Evolutionary conservation across 257 asterid genomes (phyloP).

Genomic region (Haberlea rhodopensis): DNA sequence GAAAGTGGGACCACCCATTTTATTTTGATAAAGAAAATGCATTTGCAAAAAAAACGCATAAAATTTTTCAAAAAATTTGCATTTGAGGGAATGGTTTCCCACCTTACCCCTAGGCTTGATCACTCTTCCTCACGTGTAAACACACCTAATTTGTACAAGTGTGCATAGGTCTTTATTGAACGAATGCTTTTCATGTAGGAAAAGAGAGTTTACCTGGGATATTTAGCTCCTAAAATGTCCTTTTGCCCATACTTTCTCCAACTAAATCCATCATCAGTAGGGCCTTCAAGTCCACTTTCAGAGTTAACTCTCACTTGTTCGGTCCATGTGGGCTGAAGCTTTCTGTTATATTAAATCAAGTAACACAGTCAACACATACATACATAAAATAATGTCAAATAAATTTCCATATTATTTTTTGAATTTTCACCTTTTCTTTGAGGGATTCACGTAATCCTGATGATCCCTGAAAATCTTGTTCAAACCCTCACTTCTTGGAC

Average conservation of each 20-base stretch:
- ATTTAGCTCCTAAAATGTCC: conserved; percentile 54
- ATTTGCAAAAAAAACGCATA: no score
- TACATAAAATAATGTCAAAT: not conserved
- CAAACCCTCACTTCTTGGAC: conserved; percentile 48
- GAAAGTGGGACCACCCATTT: no score
- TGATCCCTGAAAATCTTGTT: conserved; percentile 36
- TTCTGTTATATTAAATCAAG: conserved; percentile 45
- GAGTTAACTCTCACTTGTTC: conserved; percentile 62
- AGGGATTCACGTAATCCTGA: conserved; percentile 30
- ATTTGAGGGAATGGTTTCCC: no score
- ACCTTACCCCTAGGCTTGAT: not conserved
- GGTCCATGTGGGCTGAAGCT: conserved; percentile 68
- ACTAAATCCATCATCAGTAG: conserved; percentile 71
- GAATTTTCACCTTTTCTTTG: conserved; percentile 66
- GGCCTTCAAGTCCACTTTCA: conserved; percentile 72
- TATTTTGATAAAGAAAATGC: no score
- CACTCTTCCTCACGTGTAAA: not conserved
- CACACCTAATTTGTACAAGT: no score
- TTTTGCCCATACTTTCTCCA: conserved; percentile 84
- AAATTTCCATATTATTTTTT: not conserved
- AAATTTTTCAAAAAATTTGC: no score
- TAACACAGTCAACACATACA: conserved; percentile 7
- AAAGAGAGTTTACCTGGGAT: conserved; percentile 39
- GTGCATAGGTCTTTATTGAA: conserved; percentile 29
- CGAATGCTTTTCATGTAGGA: conserved; percentile 27